A percentile compares a stretch with the other conserved stretches of the same genome.
phyloP scores from a whole-genome alignment of 768 basidiomycete genomes.

The Podaxis sp. region DNA sequence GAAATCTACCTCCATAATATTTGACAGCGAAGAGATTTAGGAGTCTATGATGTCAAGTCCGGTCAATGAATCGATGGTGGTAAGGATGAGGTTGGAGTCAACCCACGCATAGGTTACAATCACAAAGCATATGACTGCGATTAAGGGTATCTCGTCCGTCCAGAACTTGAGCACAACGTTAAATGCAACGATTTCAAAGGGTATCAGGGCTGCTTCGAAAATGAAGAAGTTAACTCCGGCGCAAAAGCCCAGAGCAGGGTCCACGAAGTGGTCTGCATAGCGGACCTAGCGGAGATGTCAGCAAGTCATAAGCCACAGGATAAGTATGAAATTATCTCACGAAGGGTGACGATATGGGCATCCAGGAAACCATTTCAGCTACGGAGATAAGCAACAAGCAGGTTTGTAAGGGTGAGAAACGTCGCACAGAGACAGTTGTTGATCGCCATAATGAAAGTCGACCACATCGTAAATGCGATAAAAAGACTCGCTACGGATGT shows the following conservation, averaged over 20 bases:
- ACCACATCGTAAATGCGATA: slow-evolving; percentile 48
- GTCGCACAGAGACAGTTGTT: slow-evolving; percentile 41
- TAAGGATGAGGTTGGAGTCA: background rate
- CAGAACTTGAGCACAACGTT: slow-evolving; percentile 49
- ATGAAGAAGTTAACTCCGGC: slow-evolving; percentile 58
- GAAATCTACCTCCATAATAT: slow-evolving; percentile 42
- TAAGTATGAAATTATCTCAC: slow-evolving; percentile 28
- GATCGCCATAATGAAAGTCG: slow-evolving; percentile 41
- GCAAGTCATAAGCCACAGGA: background rate
- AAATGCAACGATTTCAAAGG: slow-evolving; percentile 52
- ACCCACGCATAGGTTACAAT: slow-evolving; percentile 37
- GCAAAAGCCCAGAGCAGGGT: slow-evolving; percentile 52
- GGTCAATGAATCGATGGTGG: background rate
- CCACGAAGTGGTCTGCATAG: slow-evolving; percentile 55
- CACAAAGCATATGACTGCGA: slow-evolving; percentile 41
- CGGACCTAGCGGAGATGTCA: slow-evolving; percentile 33
- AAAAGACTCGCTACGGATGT: slow-evolving; percentile 38
- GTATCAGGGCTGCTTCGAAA: slow-evolving; percentile 38
- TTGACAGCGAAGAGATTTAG: slow-evolving; percentile 45
- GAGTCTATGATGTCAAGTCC: slow-evolving; percentile 21
- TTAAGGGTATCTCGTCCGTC: slow-evolving; percentile 45
- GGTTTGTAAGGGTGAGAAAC: background rate
- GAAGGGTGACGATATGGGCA: slow-evolving; percentile 75
- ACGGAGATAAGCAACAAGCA: slow-evolving; percentile 21
- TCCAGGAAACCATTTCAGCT: slow-evolving; percentile 84